Conservation (phyloP, 2,329 filamentous ascomycete genomes). For the Teratosphaeria viscida region DNA sequence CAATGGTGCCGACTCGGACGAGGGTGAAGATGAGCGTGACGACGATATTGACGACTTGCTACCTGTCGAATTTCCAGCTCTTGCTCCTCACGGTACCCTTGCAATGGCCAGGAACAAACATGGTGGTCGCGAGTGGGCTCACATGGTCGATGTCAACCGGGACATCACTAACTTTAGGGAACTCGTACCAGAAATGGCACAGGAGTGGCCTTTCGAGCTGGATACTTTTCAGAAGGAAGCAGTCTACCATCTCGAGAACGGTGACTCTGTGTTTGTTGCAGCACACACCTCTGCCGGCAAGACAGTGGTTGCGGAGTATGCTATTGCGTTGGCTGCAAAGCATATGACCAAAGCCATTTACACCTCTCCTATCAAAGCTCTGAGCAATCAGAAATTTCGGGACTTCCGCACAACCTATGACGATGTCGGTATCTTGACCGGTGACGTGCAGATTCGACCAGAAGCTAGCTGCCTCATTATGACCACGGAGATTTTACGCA, state of each 20-base stretch:
- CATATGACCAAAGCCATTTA: slow-evolving; percentile 99
- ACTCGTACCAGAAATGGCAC: slow-evolving; percentile 89
- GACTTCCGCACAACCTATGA: slow-evolving; percentile 87
- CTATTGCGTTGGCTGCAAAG: slow-evolving; percentile 88
- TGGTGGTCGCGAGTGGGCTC: slow-evolving; percentile 82
- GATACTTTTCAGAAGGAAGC: slow-evolving; percentile 98
- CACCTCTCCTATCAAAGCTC: slow-evolving; percentile 93
- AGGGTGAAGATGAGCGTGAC: slow-evolving; percentile 26
- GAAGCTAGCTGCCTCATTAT: slow-evolving; percentile 98
- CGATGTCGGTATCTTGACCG: slow-evolving; percentile 92
- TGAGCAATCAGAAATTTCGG: slow-evolving; percentile 97
- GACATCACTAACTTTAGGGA: slow-evolving; percentile 91
- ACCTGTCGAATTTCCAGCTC: slow-evolving; percentile 83
- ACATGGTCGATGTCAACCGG: slow-evolving; percentile 92
- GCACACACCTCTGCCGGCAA: slow-evolving; percentile 97
- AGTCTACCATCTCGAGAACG: slow-evolving; percentile 90
- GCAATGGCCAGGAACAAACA: slow-evolving; percentile 61
- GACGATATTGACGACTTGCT: slow-evolving; percentile 73
- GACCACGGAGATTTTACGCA: slow-evolving; percentile 95
- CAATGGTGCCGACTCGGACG: slow-evolving; percentile 18
- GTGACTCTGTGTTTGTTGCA: slow-evolving; percentile 95
- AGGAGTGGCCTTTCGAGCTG: slow-evolving; percentile 92
- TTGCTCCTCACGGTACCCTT: slow-evolving; percentile 74
- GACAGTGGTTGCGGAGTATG: slow-evolving; percentile 96
- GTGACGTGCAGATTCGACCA: slow-evolving; percentile 94